Conservation (phyloP, 164 flowering plant species). For the Vitis vinifera region ASM3070453v1 NC_081822.1:10273501-10274000, state of each 20-base stretch:
- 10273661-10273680: not conserved
- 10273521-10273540: constrained; percentile 3
- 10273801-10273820: not conserved
- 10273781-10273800: constrained; percentile 14
- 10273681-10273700: not conserved
- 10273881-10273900: not conserved
- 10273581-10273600: constrained; percentile 6
- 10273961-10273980: not conserved
- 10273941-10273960: not conserved
- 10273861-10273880: not conserved
- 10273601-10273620: constrained; percentile 8
- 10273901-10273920: not conserved
- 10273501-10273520: constrained; percentile 1
- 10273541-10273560: not conserved
- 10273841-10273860: not conserved
- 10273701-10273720: not conserved
- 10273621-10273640: constrained; percentile 2
- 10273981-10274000: not conserved
- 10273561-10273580: constrained; percentile 9
- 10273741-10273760: constrained; percentile 15
- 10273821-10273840: not conserved
- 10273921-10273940: not conserved
- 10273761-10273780: constrained; percentile 14
- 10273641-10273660: not conserved
- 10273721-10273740: not conserved